A percentile compares a stretch with the other conserved stretches of the same genome.
These are phyloP conservation scores for Angophora floribunda DNA, from an alignment of 345 rosid species.

Conservation along the genomic window DNA sequence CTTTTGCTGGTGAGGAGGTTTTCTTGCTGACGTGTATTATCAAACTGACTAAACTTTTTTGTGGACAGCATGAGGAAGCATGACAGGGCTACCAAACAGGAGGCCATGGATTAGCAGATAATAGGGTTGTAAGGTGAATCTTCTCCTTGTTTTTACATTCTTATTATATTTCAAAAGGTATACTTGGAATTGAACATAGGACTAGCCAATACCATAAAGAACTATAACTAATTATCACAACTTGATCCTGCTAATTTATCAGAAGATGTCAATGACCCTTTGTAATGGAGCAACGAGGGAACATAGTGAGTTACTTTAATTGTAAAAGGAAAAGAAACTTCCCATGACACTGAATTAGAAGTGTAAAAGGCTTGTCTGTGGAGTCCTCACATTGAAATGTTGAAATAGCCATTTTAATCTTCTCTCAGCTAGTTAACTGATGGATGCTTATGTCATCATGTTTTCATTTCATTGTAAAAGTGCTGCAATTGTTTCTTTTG, in stretches of 20 bases:
- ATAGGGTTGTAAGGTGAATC: constrained; percentile 78
- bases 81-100: constrained; percentile 92
- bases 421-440: not conserved
- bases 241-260: not conserved
- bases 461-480: not conserved
- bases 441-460: not conserved
- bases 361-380: not conserved
- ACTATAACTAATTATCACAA: not conserved
- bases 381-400: not conserved
- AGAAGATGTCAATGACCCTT: not conserved
- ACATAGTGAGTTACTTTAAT: not conserved
- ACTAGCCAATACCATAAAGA: not conserved
- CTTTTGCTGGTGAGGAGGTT: not conserved
- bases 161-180: not conserved
- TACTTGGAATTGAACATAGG: not conserved
- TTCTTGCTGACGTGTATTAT: not conserved
- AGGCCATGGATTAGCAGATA: constrained; percentile 97
- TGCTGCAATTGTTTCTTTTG: not conserved
- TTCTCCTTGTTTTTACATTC: not conserved
- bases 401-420: not conserved
- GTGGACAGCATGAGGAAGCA: constrained; percentile 77
- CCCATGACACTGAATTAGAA: not conserved
- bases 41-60: not conserved
- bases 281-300: not conserved
- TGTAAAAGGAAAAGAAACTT: not conserved